Conservation (phyloP, 2,329 filamentous ascomycete species). For the Paecilomyces formosus region DNA sequence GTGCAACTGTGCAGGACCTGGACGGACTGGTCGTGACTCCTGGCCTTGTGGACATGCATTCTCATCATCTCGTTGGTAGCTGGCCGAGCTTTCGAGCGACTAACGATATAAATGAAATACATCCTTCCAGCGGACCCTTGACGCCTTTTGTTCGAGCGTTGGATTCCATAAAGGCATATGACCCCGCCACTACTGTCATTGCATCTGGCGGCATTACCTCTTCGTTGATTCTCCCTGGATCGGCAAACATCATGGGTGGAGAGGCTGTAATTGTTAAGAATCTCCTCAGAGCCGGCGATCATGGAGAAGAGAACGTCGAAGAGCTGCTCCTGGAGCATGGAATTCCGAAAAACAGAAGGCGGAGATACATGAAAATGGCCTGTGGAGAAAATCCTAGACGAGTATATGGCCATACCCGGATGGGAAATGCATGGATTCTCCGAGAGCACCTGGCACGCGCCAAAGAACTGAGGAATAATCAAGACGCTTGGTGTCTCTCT, state of each 20-base stretch:
- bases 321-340: conserved; percentile 60
- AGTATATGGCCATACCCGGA: conserved; percentile 53
- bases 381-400: conserved; percentile 64
- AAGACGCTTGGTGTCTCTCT: conserved; percentile 61
- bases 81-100: conserved; percentile 50
- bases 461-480: conserved; percentile 46
- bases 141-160: conserved; percentile 63
- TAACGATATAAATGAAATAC: conserved; percentile 57
- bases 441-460: conserved; percentile 61
- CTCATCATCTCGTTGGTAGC: conserved; percentile 54
- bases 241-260: conserved; percentile 66
- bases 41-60: conserved; percentile 67
- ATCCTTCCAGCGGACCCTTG: conserved; percentile 43
- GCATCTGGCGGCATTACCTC: conserved; percentile 68
- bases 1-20: conserved; percentile 3
- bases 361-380: conserved; percentile 71
- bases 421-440: conserved; percentile 65
- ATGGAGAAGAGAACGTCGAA: conserved; percentile 56
- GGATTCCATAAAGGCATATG: conserved; percentile 56
- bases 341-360: conserved; percentile 42
- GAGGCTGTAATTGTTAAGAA: conserved; percentile 65
- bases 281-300: conserved; percentile 53
- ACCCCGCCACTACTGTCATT: conserved; percentile 60
- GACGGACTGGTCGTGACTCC: conserved; percentile 55
- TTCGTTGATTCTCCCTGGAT: conserved; percentile 59